phyloP scores from a whole-genome alignment of 1,139 yeast species.

The Lizanozyma gosingica region DNA sequence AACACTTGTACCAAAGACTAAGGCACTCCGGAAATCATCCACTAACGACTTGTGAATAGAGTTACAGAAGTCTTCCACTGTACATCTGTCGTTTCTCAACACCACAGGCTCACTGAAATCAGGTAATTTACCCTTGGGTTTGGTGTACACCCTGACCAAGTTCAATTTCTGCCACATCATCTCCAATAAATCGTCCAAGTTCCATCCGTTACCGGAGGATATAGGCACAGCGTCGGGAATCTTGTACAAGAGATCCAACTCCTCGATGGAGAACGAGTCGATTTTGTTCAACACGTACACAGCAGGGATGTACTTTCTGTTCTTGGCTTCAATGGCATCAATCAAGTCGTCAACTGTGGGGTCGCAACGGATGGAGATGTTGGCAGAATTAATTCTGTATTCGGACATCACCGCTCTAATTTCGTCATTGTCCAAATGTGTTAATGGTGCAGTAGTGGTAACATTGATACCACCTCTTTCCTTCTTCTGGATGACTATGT shows the following conservation, averaged over 20 bases:
- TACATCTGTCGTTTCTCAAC: constrained; percentile 66
- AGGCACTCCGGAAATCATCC: constrained; percentile 85
- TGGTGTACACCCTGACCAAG: constrained; percentile 90
- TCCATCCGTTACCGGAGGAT: constrained; percentile 94
- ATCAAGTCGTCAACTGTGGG: constrained; percentile 95
- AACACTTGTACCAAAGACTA: constrained; percentile 86
- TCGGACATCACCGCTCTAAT: constrained; percentile 94
- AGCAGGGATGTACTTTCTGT: constrained; percentile 91
- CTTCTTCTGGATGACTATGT: constrained; percentile 81
- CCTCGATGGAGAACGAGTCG: constrained; percentile 90
- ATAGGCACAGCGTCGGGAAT: constrained; percentile 97
- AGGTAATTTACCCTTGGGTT: constrained; percentile 91
- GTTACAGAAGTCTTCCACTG: constrained; percentile 94
- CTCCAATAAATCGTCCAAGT: constrained; percentile 85
- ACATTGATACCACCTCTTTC: constrained; percentile 94
- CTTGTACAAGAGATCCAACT: constrained; percentile 76
- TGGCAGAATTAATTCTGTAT: constrained; percentile 93
- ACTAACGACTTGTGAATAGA: constrained; percentile 91
- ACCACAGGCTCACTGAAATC: constrained; percentile 95
- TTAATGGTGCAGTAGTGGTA: constrained; percentile 86
- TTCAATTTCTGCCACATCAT: constrained; percentile 90
- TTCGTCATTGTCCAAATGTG: constrained; percentile 86
- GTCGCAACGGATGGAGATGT: constrained; percentile 91
- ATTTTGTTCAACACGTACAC: constrained; percentile 90
- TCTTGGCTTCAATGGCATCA: constrained; percentile 85